Percentiles rank a stretch among this genome's conserved stretches.
Conservation (phyloP, 2,329 filamentous ascomycete genomes). For the Davidsoniella australis region DNA sequence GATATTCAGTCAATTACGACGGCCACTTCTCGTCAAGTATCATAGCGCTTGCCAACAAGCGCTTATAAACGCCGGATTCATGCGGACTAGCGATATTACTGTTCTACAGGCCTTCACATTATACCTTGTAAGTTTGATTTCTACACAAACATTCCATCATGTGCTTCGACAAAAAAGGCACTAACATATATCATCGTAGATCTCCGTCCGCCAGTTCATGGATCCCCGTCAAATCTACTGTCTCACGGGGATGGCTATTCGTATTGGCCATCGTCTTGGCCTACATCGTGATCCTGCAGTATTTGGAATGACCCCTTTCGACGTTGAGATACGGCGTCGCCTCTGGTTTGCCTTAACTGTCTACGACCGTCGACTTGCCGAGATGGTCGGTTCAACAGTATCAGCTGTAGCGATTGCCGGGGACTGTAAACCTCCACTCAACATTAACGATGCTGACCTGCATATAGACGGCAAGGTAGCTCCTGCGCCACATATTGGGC, state of each 20-base stretch:
- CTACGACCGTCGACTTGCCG: constrained; percentile 51
- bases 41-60: constrained; percentile 45
- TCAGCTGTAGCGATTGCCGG: constrained; percentile 36
- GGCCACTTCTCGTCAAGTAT: constrained; percentile 33
- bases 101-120: constrained; percentile 51
- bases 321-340: constrained; percentile 52
- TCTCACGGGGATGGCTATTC: constrained; percentile 46
- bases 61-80: constrained; percentile 47
- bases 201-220: constrained; percentile 35
- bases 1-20: constrained; percentile 36
- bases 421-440: constrained; percentile 40
- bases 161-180: neutral
- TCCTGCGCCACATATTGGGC: constrained; percentile 29
- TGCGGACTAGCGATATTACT: constrained; percentile 46
- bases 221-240: constrained; percentile 34
- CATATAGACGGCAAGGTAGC: constrained; percentile 38
- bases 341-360: constrained; percentile 57
- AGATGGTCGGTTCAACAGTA: constrained; percentile 43
- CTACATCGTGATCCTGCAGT: constrained; percentile 46
- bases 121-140: constrained; percentile 37
- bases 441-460: constrained; percentile 44
- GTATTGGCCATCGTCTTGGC: constrained; percentile 50
- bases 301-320: constrained; percentile 36
- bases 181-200: constrained; percentile 9
- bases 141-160: too few relatives aligned